These are phyloP conservation scores for Groenewaldozyma sp. DNA, from an alignment of 1,139 yeast species.

Conservation along the genomic window DNA sequence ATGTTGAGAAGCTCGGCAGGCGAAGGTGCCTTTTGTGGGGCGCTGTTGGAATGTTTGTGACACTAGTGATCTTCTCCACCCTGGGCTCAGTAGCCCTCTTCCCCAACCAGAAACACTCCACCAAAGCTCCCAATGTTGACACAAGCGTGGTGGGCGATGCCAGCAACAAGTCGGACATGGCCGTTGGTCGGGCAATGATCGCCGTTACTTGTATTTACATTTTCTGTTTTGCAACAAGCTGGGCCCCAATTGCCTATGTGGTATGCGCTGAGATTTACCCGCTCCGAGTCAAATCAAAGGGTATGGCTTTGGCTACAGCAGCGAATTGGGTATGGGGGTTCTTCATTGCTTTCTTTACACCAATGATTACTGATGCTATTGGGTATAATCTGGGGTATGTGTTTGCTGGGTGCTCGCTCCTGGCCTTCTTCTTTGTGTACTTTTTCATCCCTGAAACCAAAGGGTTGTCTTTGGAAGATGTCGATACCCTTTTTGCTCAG, in stretches of 20 bases:
- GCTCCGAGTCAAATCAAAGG: conserved; percentile 68
- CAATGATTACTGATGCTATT: conserved; percentile 40
- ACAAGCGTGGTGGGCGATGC: conserved; percentile 17
- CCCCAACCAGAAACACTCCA: conserved; percentile 24
- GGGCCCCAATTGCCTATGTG: conserved; percentile 79
- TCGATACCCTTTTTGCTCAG: conserved; percentile 30
- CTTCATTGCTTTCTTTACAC: conserved; percentile 42
- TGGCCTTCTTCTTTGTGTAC: conserved; percentile 52
- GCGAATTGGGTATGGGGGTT: conserved; percentile 78
- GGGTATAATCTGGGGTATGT: conserved; percentile 63
- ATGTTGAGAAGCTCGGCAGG: conserved; percentile 65
- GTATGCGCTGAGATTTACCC: conserved; percentile 75
- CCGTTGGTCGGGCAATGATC: conserved; percentile 41
- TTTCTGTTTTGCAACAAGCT: conserved; percentile 74
- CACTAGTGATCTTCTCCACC: conserved; percentile 58
- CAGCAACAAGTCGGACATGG: conserved; percentile 11
- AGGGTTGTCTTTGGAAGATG: conserved; percentile 67
- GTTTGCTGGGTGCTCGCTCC: conserved; percentile 56
- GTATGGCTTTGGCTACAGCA: conserved; percentile 59
- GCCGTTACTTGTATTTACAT: conserved; percentile 71
- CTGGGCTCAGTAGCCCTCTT: conserved; percentile 58
- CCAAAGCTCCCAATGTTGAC: conserved; percentile 5
- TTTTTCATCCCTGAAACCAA: conserved; percentile 65
- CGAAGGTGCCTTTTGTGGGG: conserved; percentile 58
- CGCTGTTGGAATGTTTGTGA: conserved; percentile 52